These are phyloP conservation scores for Phanerodontia chrysosporium DNA, from an alignment of 768 basidiomycete genomes.

Conservation along the genomic window DNA sequence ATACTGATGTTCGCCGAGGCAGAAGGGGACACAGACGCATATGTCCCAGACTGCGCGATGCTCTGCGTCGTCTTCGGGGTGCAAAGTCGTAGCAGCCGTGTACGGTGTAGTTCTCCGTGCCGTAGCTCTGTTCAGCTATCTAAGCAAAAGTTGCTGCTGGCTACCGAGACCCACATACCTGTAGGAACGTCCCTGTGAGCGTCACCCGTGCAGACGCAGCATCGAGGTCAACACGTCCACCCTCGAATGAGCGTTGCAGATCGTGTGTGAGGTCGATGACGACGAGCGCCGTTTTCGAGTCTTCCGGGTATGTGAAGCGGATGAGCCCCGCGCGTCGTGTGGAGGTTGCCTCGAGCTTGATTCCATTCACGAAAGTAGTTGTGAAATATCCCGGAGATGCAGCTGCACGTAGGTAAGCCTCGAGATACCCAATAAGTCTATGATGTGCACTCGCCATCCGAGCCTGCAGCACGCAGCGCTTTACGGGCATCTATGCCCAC, in stretches of 20 bases:
- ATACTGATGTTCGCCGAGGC: constrained; percentile 33
- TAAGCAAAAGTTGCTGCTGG: no score
- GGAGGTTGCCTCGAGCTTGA: constrained; percentile 30
- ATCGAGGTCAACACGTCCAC: constrained; percentile 34
- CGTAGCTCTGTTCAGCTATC: constrained; percentile 39
- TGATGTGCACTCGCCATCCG: constrained; percentile 36
- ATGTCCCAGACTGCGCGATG: constrained; percentile 36
- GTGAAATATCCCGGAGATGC: constrained; percentile 48
- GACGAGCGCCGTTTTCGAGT: constrained; percentile 7
- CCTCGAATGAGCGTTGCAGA: constrained; percentile 43
- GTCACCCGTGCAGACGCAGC: constrained; percentile 31
- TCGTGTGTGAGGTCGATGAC: constrained; percentile 23
- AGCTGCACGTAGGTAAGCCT: constrained; percentile 20
- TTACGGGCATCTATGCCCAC: constrained; percentile 38
- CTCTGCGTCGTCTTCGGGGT: constrained; percentile 22
- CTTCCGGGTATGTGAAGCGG: constrained; percentile 17
- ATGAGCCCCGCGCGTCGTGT: constrained; percentile 22
- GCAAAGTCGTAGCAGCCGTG: constrained; percentile 46
- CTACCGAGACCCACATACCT: no score
- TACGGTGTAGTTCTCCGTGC: constrained; percentile 44
- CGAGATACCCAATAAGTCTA: no score
- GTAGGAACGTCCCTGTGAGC: constrained; percentile 41
- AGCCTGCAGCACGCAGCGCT: constrained; percentile 36
- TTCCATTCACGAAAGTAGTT: constrained; percentile 41
- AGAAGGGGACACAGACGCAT: constrained; percentile 29